Conservation (phyloP, 441 rosid genomes). For the Pelargonium citronellum region DNA sequence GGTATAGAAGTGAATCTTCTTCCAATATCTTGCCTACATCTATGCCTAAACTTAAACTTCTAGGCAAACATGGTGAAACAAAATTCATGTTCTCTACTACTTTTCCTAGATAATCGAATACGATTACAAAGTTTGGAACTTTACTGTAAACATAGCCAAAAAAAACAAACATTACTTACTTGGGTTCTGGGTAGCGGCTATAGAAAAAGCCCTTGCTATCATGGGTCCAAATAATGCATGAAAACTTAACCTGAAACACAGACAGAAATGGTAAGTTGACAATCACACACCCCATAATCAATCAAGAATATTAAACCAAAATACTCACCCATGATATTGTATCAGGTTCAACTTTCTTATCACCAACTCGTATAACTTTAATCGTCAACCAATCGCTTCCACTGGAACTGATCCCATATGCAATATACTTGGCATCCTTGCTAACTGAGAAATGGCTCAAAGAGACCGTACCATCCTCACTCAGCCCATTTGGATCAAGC, state of each 20-base stretch:
- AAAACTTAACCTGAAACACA: constrained; percentile 63
- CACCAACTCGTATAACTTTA: constrained; percentile 58
- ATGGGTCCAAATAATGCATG: constrained; percentile 71
- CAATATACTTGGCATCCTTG: constrained; percentile 69
- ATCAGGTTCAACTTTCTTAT: constrained; percentile 61
- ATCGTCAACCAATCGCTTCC: constrained; percentile 94
- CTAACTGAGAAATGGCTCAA: constrained; percentile 50
- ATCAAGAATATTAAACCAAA: neutral
- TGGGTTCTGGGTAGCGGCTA: constrained; percentile 79
- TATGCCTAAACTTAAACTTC: no score
- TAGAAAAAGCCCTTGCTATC: constrained; percentile 86
- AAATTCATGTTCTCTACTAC: no score
- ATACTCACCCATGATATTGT: constrained; percentile 72
- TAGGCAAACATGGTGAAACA: no score
- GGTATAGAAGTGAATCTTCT: neutral
- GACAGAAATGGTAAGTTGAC: neutral
- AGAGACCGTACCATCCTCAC: constrained; percentile 81
- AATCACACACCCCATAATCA: neutral
- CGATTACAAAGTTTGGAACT: neutral
- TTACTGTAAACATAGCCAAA: neutral
- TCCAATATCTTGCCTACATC: no score
- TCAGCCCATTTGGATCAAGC: constrained; percentile 79
- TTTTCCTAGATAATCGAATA: no score
- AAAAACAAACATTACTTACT: constrained; percentile 35
- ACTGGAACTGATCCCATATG: constrained; percentile 77